These are phyloP conservation scores for Paulownia fortunei DNA, from an alignment of 257 asterid genomes.

Conservation along the genomic window DNA sequence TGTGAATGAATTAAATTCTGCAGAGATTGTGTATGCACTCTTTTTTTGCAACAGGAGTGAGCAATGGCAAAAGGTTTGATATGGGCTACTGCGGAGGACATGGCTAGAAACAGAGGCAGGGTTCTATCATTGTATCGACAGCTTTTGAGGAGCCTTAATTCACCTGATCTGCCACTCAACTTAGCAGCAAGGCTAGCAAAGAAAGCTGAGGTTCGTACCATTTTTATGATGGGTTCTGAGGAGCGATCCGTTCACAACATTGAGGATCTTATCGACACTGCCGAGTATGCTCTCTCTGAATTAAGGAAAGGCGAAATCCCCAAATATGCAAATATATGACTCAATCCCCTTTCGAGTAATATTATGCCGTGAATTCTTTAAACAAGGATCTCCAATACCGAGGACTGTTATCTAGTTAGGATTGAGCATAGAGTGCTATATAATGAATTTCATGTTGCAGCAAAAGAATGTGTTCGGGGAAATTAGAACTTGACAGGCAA, in stretches of 20 bases:
- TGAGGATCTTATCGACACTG: slow-evolving; percentile 81
- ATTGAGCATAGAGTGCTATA: not conserved
- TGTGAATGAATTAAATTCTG: slow-evolving; percentile 9
- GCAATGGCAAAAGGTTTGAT: slow-evolving; percentile 75
- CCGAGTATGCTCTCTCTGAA: slow-evolving; percentile 75
- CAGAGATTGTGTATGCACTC: not conserved
- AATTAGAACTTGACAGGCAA: not conserved
- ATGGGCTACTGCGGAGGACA: slow-evolving; percentile 89
- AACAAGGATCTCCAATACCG: too few species aligned
- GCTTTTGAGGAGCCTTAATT: slow-evolving; percentile 77
- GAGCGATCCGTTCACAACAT: slow-evolving; percentile 84
- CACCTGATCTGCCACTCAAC: slow-evolving; percentile 78
- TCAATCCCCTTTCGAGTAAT: not conserved
- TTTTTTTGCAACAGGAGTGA: not conserved
- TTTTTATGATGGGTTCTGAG: slow-evolving; percentile 75
- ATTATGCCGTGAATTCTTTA: too few species aligned
- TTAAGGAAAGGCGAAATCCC: slow-evolving; percentile 75
- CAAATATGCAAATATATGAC: slow-evolving; percentile 34
- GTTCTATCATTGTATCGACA: slow-evolving; percentile 75
- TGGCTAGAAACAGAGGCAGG: slow-evolving; percentile 67
- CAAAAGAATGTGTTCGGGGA: not conserved
- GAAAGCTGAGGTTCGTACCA: slow-evolving; percentile 83
- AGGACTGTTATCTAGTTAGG: not conserved
- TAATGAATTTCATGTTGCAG: not conserved
- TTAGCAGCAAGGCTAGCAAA: slow-evolving; percentile 70